phyloP scores from a whole-genome alignment of 2,329 filamentous ascomycete species.

The Trichoderma sp. region DNA sequence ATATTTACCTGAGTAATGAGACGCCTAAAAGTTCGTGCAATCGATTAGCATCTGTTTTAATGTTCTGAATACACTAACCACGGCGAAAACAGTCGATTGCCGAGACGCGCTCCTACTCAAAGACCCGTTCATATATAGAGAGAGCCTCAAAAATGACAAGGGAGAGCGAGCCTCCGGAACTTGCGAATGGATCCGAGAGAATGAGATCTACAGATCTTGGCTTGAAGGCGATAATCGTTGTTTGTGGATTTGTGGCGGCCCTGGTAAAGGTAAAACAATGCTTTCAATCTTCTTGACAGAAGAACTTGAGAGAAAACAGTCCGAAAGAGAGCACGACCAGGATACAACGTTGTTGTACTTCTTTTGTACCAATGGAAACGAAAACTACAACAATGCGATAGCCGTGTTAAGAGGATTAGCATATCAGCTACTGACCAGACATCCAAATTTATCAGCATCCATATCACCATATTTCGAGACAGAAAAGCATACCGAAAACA shows the following conservation, averaged over 20 bases:
- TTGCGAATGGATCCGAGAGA: neutral
- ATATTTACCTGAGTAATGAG: neutral
- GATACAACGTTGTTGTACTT: neutral
- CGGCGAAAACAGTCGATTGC: neutral
- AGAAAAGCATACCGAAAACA: neutral
- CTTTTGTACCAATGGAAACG: neutral
- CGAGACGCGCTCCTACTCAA: neutral
- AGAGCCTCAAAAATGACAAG: neutral
- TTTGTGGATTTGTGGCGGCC: neutral
- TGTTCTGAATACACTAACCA: neutral
- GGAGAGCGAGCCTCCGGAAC: neutral
- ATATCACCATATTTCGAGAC: neutral
- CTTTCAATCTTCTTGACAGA: neutral
- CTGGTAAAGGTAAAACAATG: neutral
- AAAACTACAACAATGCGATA: neutral
- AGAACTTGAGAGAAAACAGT: neutral
- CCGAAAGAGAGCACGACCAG: neutral
- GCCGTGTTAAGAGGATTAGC: neutral
- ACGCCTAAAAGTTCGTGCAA: neutral
- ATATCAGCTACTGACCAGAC: neutral
- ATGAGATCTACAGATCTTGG: neutral
- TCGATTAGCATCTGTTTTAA: rapidly evolving
- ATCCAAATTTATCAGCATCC: neutral
- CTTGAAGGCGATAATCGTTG: neutral
- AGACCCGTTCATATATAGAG: neutral